Percentiles rank a stretch among this genome's conserved stretches.
These are phyloP conservation scores for Tylopilus sp. DNA, from an alignment of 768 basidiomycete species.

Conservation along the genomic window DNA sequence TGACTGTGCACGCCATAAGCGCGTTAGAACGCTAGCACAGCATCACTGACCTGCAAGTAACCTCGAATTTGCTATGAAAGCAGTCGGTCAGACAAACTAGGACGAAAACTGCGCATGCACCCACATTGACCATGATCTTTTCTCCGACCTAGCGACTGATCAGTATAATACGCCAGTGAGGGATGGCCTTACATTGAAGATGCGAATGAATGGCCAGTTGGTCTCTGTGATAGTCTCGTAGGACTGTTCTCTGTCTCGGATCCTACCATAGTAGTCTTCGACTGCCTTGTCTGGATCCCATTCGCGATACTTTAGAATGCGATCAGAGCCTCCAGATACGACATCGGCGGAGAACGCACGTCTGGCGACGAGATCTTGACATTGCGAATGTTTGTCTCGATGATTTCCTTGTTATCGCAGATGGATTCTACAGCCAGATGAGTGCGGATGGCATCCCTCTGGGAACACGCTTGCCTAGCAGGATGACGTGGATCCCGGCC, in stretches of 20 bases:
- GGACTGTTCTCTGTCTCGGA: conserved; percentile 77
- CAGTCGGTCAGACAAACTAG: neutral
- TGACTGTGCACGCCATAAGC: conserved; percentile 48
- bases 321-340: neutral
- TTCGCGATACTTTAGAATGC: conserved; percentile 64
- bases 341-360: conserved; percentile 44
- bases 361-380: conserved; percentile 99
- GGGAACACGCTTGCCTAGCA: conserved; percentile 62
- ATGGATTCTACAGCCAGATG: conserved; percentile 61
- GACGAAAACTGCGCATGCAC: conserved; percentile 18
- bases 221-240: conserved; percentile 93
- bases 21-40: neutral
- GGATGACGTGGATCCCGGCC: conserved; percentile 85
- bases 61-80: conserved; percentile 70
- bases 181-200: conserved; percentile 67
- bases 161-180: conserved; percentile 3
- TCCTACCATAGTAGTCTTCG: conserved; percentile 87
- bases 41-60: conserved; percentile 68
- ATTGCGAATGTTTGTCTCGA: conserved; percentile 89
- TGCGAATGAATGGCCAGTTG: conserved; percentile 91
- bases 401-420: conserved; percentile 90
- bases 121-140: conserved; percentile 90
- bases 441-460: neutral
- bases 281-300: conserved; percentile 95
- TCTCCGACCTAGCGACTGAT: conserved; percentile 70